Percentiles rank a stretch among this genome's conserved stretches.
Conservation (phyloP, 1,139 yeast genomes). For the Geotrichum phurueaensis region DNA sequence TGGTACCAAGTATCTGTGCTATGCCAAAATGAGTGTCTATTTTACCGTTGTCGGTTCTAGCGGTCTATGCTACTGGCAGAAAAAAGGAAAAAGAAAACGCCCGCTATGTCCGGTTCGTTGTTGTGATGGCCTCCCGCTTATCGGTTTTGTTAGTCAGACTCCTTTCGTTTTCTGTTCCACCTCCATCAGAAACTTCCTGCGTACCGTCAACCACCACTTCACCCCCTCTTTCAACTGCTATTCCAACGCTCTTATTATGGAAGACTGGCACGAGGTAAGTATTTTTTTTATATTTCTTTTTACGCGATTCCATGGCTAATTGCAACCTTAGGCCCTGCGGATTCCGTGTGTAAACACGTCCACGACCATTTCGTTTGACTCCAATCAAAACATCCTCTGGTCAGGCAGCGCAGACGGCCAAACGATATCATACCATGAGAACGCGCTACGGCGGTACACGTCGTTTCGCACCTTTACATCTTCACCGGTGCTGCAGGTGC, state of each 20-base stretch:
- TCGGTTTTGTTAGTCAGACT: not conserved
- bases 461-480: slow-evolving; percentile 33
- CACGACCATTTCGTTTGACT: slow-evolving; percentile 52
- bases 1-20: not conserved
- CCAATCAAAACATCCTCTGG: slow-evolving; percentile 72
- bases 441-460: slow-evolving; percentile 42
- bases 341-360: slow-evolving; percentile 27
- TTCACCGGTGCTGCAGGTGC: slow-evolving; percentile 30
- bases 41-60: not conserved
- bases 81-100: not conserved
- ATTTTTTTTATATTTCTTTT: not conserved
- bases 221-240: not conserved
- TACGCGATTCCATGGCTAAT: slow-evolving; percentile 11
- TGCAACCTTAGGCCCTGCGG: slow-evolving; percentile 13
- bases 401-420: slow-evolving; percentile 62
- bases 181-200: slow-evolving; percentile 3
- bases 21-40: not conserved
- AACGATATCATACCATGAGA: slow-evolving; percentile 44
- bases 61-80: not conserved
- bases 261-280: slow-evolving; percentile 45
- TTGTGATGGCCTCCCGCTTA: not conserved
- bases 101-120: not conserved
- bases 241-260: slow-evolving; percentile 32
- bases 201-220: not conserved
- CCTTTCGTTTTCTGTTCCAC: not conserved